These are phyloP conservation scores for Halophytophthora batemanensis DNA, from an alignment of 352 stramenopile genomes.

Conservation along the genomic window DNA sequence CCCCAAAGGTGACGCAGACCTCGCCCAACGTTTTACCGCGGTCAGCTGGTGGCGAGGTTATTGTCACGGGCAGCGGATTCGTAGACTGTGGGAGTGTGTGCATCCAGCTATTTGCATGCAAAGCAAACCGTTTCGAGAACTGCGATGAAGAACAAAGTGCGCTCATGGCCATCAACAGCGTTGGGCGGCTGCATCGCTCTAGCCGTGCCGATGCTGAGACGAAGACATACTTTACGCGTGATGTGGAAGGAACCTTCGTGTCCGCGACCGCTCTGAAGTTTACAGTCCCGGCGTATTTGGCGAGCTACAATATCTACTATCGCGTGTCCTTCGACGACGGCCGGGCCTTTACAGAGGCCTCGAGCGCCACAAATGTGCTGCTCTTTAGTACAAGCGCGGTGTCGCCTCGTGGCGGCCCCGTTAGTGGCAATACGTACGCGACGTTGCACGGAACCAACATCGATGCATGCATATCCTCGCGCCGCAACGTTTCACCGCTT, in stretches of 20 bases:
- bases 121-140: conserved; percentile 23
- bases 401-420: conserved; percentile 51
- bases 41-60: conserved; percentile 48
- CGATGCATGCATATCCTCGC: conserved; percentile 38
- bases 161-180: conserved; percentile 31
- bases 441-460: conserved; percentile 61
- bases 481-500: conserved; percentile 20
- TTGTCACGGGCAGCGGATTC: conserved; percentile 43
- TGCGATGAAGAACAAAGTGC: conserved; percentile 25
- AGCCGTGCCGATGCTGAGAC: conserved; percentile 33
- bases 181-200: conserved; percentile 22
- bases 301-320: conserved; percentile 64
- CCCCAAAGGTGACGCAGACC: conserved; percentile 38
- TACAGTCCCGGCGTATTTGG: conserved; percentile 39
- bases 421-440: conserved; percentile 72
- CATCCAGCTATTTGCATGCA: conserved; percentile 51
- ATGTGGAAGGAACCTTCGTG: conserved; percentile 39
- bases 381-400: conserved; percentile 56
- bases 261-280: conserved; percentile 38
- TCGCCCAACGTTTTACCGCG: conserved; percentile 51
- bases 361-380: conserved; percentile 28
- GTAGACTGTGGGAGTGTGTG: conserved; percentile 32
- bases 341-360: conserved; percentile 41
- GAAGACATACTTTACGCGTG: conserved; percentile 27
- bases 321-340: conserved; percentile 57